Evolutionary conservation across 208 protist genomes (phyloP), one percentile per base, ranked within the genome.

Genomic region (Leishmania amazonensis): DNA sequence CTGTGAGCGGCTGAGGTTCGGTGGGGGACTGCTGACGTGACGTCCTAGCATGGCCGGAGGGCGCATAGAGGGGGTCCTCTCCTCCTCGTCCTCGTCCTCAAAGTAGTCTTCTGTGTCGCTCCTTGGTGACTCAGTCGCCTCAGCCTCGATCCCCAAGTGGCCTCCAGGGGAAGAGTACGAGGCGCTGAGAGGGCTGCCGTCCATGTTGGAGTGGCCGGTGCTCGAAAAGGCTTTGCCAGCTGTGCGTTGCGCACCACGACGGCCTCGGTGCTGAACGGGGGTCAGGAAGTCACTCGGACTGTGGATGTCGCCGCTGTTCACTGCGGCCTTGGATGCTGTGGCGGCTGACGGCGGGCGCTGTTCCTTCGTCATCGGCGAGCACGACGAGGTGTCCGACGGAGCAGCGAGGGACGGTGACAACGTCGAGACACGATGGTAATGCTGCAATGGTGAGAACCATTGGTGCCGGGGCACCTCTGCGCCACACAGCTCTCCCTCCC

Each of bases 1-100:
- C 45, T 31, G 45, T 13, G 6, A 15, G 70, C 72, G 82, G 51
- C 62, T 79, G 19, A 85, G 78, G 19, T 42, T 81, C 54, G 83
- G 83, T 17, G 83, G 83, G 7, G 83, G 78, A 68, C 74, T 85
- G 78, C 83, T 75, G 35, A 31, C 78, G 64, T 80, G 51, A 7
- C 78, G 67, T n/a, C 83, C 78, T 19, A 85, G 74, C 78, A 79
- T 79, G 6, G 78, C 60, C 35, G 83, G 83, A 28, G 80, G 80
- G 42, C 77, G 83, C 67, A 67, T 75, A 35, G 74, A 85, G 28
- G 83, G 78, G 31, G 78, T 85, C 64, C 79, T 49, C 40, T 81
- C 77, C 47, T 79, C 49, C 17, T 80, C 31, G 21, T 79, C 77
- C 49, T 73, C 58, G 24, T 77, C 76, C 7, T 72, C 76, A 35